Percentiles rank a stretch among this genome's conserved stretches.
These are phyloP conservation scores for Pleurotus citrinopileatus DNA, from an alignment of 768 basidiomycete genomes.

Conservation along the genomic window DNA sequence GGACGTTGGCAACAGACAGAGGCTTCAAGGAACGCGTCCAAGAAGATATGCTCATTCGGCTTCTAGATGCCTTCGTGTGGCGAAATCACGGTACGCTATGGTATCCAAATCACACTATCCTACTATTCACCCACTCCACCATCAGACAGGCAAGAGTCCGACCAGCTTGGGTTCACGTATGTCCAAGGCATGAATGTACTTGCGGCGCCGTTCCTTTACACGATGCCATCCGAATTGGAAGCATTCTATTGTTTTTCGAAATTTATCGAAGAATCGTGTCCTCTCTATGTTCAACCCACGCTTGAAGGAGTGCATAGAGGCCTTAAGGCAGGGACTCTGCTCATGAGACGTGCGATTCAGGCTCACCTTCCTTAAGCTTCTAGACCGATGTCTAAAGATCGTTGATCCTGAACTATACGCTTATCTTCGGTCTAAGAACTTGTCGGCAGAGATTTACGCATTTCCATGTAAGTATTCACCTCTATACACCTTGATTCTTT, in stretches of 20 bases:
- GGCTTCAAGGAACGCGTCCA: conserved; percentile 97
- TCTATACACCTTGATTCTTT: background rate
- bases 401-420: conserved; percentile 85
- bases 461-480: conserved; percentile 76
- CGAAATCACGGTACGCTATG: conserved; percentile 68
- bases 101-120: background rate
- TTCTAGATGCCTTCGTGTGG: conserved; percentile 99
- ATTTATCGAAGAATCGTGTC: conserved; percentile 94
- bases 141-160: conserved; percentile 70
- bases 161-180: conserved; percentile 89
- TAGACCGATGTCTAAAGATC: conserved; percentile 89
- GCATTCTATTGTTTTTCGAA: conserved; percentile 96
- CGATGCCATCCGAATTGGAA: conserved; percentile 97
- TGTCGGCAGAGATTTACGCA: conserved; percentile 95
- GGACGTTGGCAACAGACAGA: conserved; percentile 92
- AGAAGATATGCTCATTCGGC: conserved; percentile 93
- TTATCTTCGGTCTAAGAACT: conserved; percentile 83
- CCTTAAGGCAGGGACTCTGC: conserved; percentile 61
- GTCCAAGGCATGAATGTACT: conserved; percentile 99
- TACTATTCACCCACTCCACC: background rate
- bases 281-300: conserved; percentile 95
- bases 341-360: background rate
- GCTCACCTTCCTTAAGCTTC: conserved; percentile 50
- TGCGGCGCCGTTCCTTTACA: conserved; percentile 96
- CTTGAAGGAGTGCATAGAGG: conserved; percentile 95